These are phyloP conservation scores for Crucibulum laeve DNA, from an alignment of 768 basidiomycete genomes.

Conservation along the genomic window DNA sequence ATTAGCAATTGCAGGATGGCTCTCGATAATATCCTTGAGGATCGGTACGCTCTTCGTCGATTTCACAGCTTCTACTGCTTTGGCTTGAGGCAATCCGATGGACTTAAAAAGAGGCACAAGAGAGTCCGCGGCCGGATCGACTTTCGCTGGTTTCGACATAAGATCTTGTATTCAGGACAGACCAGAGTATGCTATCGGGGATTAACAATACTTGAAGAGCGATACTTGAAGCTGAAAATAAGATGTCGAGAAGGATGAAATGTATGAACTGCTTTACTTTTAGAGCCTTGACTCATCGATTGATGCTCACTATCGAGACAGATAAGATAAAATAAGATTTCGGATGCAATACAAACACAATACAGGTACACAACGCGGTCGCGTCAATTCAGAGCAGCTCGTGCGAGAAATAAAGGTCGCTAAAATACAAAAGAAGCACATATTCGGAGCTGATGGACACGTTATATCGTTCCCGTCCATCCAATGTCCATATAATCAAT, in stretches of 20 bases:
- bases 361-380: no score
- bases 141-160: constrained; percentile 24
- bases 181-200: no score
- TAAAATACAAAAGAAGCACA: no score
- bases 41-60: constrained; percentile 70
- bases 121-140: constrained; percentile 21
- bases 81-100: constrained; percentile 70
- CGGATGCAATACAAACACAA: neutral
- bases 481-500: no score
- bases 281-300: constrained; percentile 6
- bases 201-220: no score
- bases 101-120: constrained; percentile 59
- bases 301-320: neutral
- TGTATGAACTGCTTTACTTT: neutral
- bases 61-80: constrained; percentile 81
- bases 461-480: no score
- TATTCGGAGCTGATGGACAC: no score
- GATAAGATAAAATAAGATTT: constrained; percentile 10
- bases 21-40: constrained; percentile 66
- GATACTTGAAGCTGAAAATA: no score
- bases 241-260: no score
- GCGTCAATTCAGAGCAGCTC: no score
- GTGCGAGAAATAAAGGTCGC: no score
- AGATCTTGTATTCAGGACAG: neutral
- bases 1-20: constrained; percentile 39